phyloP scores from a whole-genome alignment of 2,329 filamentous ascomycete genomes.

The Penicillium sp. region DNA sequence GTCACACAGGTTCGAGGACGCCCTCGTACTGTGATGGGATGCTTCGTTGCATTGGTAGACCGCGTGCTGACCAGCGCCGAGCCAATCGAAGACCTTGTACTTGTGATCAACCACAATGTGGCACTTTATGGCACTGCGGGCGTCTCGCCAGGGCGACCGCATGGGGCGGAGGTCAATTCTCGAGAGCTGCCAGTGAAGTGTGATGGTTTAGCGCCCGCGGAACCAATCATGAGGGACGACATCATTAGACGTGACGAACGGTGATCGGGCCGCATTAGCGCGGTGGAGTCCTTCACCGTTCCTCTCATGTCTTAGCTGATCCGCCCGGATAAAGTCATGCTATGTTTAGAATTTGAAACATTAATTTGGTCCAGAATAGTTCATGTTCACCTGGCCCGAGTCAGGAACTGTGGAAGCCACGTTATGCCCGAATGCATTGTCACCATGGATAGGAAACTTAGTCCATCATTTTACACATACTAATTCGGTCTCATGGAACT shows the following conservation, averaged over 20 bases:
- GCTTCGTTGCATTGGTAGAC: constrained; percentile 4
- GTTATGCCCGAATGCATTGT: not conserved
- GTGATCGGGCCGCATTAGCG: constrained; percentile 27
- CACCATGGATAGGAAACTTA: not conserved
- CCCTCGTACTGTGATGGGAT: constrained; percentile 13
- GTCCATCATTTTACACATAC: not conserved
- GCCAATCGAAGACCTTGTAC: constrained; percentile 10
- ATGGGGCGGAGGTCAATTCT: not conserved
- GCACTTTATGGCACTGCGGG: not conserved
- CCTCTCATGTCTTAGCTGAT: not conserved
- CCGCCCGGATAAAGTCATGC: not conserved
- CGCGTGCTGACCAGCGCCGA: constrained; percentile 1
- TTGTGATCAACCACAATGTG: not conserved
- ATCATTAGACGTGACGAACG: constrained; percentile 13
- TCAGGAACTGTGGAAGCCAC: not conserved
- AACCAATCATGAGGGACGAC: constrained; percentile 13
- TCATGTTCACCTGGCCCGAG: not conserved
- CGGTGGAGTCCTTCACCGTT: not conserved
- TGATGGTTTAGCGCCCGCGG: constrained; percentile 21
- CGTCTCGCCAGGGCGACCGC: constrained; percentile 10
- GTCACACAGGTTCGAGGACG: constrained; percentile 8
- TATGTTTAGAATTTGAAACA: not conserved
- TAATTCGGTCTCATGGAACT: not conserved
- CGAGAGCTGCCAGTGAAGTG: constrained; percentile 11
- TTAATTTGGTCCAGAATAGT: not conserved